Evolutionary conservation across 139 green algal species (phyloP).

Genomic region (Trebouxia sp.): DNA sequence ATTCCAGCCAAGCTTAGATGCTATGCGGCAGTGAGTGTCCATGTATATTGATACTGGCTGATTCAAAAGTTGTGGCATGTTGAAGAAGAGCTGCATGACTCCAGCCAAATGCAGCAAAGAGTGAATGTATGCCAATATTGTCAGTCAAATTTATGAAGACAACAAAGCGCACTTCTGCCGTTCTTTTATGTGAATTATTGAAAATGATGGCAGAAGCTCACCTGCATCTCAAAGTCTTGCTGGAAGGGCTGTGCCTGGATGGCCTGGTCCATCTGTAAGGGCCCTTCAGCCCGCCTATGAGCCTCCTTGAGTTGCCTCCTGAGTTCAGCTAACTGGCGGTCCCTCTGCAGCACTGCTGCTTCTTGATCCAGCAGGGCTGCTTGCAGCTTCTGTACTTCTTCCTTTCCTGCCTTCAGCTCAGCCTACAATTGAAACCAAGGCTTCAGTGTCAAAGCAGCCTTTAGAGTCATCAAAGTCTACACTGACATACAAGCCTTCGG

Average conservation of each 20-base stretch:
- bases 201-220: not conserved
- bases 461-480: not conserved
- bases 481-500: not conserved
- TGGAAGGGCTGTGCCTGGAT: slow-evolving; percentile 4
- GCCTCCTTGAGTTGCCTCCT: slow-evolving; percentile 21
- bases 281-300: not conserved
- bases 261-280: slow-evolving; percentile 18
- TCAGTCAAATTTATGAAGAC: too few relatives aligned
- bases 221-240: not conserved
- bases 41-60: too few relatives aligned
- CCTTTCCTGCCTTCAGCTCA: not conserved
- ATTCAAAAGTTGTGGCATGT: too few relatives aligned
- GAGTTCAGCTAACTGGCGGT: not conserved
- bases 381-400: not conserved
- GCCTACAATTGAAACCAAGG: not conserved
- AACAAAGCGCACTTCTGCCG: not conserved
- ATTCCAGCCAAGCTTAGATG: too few relatives aligned
- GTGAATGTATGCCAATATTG: too few relatives aligned
- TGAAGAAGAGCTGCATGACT: too few relatives aligned
- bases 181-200: not conserved
- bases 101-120: too few relatives aligned
- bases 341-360: slow-evolving; percentile 9
- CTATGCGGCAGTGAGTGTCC: too few relatives aligned
- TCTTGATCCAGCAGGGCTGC: slow-evolving; percentile 5
- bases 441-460: not conserved